Base-by-base conservation (phyloP, 202 grass and related monocot genomes). In the Panicum hallii region DNA sequence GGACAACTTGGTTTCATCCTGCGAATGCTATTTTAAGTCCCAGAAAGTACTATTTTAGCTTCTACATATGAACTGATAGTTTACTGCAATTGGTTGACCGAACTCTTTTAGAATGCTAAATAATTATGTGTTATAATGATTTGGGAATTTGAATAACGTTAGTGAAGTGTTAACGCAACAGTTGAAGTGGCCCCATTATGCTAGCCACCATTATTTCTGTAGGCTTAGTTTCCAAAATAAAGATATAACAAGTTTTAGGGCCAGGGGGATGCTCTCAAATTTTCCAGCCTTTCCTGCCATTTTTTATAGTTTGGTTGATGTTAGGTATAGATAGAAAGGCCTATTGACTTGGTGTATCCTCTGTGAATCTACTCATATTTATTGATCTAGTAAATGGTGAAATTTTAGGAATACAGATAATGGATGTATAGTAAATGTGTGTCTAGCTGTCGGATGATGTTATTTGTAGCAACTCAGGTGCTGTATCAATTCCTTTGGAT, bases 1-100 rank as follows among this genome's bases (percentile, higher is more conserved):
- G 56, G 50, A 22, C n/a, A 72, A 44, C 38, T 87, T 85, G n/a
- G 38, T 63, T 86, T 70, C 17, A 40, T 53, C 4, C 11, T 41
- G 11, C 7, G 6, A 70, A 63, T 77, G 7, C 64, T 81, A 45
- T 4, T 67, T 56, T 30, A 74, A 9, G 11, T 17, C 11, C 7
- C 34, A 41, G 13, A 74, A 53, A 40, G 23, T 41, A 45, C 38
- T 54, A 53, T 9, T 53, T n/a, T n/a, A 30, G 7, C 34, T 64
- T 11, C 32, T 72, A 16, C 17, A n/a, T 47, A 19, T 4, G 9
- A 32, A 12, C 11, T 82, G 73, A 63, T 32, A 32, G 12, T 15
- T 26, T 63, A 12, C 8, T 78, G 56, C 45, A 70, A 34, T 81
- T 43, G 20, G 4, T 43, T 32, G 3, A 14, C 70, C 1, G 0